Percentiles rank a stretch among this genome's conserved stretches.
Evolutionary conservation across 2,329 filamentous ascomycete genomes (phyloP).

Genomic region (Monosporascus sp.): DNA sequence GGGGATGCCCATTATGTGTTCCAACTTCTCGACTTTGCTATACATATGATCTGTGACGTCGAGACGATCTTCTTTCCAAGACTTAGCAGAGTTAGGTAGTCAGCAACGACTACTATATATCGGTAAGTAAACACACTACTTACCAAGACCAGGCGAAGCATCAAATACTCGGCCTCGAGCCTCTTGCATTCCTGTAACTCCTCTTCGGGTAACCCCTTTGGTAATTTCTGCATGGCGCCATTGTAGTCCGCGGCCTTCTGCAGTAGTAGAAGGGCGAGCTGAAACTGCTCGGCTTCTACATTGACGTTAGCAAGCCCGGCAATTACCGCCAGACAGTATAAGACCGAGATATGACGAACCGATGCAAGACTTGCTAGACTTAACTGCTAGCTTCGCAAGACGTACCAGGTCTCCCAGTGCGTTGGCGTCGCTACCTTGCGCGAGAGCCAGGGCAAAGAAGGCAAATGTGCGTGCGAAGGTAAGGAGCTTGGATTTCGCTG

Average conservation of each 20-base stretch:
- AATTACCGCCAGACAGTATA: constrained; percentile 8
- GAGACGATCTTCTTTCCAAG: constrained; percentile 67
- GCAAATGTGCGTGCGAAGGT: constrained; percentile 49
- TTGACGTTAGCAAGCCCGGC: constrained; percentile 9
- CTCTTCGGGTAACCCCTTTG: constrained; percentile 21
- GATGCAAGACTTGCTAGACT: constrained; percentile 59
- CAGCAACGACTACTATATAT: not conserved
- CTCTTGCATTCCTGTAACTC: constrained; percentile 26
- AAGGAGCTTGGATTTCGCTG: constrained; percentile 27
- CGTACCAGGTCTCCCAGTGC: constrained; percentile 42
- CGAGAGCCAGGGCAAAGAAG: constrained; percentile 62
- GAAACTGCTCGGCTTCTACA: constrained; percentile 47
- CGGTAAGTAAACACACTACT: constrained; percentile 19
- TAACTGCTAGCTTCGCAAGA: constrained; percentile 63
- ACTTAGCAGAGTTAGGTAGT: constrained; percentile 39
- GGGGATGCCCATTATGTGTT: constrained; percentile 36
- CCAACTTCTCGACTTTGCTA: constrained; percentile 46
- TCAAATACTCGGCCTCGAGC: constrained; percentile 58
- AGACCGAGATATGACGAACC: constrained; percentile 35
- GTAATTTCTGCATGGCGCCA: constrained; percentile 30
- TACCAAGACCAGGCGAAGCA: constrained; percentile 64
- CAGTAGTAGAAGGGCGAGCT: constrained; percentile 56
- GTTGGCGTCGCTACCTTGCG: constrained; percentile 31
- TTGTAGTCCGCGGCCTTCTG: constrained; percentile 59
- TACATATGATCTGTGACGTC: constrained; percentile 80